Conservation (phyloP, 768 basidiomycete species). For the Floccularia luteovirens region DNA sequence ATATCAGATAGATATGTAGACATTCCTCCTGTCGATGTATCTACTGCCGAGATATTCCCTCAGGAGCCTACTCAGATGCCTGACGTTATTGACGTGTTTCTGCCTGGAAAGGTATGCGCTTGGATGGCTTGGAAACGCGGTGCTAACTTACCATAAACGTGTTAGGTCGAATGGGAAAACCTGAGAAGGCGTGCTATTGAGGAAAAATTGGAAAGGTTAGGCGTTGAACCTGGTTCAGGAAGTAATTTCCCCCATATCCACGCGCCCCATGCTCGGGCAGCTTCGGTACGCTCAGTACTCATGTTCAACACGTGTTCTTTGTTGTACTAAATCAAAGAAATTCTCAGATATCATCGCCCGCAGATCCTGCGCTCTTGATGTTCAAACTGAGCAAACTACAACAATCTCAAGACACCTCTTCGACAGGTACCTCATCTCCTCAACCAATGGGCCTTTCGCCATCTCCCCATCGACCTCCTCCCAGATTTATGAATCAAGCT, state of each 20-base stretch:
- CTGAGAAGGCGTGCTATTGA: slow-evolving; percentile 70
- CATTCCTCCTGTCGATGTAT: slow-evolving; percentile 20
- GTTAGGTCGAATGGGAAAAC: slow-evolving; percentile 65
- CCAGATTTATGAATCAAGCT: slow-evolving; percentile 31
- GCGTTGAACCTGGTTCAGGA: slow-evolving; percentile 61
- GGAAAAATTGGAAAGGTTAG: slow-evolving; percentile 73
- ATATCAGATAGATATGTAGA: slow-evolving; percentile 14
- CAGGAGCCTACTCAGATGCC: slow-evolving; percentile 60
- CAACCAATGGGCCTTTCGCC: slow-evolving; percentile 14
- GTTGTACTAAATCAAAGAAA: slow-evolving; percentile 4
- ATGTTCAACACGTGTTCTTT: slow-evolving; percentile 15
- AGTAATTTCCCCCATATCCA: slow-evolving; percentile 52
- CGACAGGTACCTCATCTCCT: slow-evolving; percentile 44
- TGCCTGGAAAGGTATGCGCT: slow-evolving; percentile 66
- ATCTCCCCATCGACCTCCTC: slow-evolving; percentile 11
- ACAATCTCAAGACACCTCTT: slow-evolving; percentile 51
- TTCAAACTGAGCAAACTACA: slow-evolving; percentile 84
- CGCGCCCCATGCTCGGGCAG: slow-evolving; percentile 75
- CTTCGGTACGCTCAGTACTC: slow-evolving; percentile 53
- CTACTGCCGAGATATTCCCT: slow-evolving; percentile 53
- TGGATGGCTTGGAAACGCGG: slow-evolving; percentile 2
- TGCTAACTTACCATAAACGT: slow-evolving; percentile 6
- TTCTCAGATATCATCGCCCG: slow-evolving; percentile 79
- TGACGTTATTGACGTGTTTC: slow-evolving; percentile 66
- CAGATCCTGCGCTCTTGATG: slow-evolving; percentile 73